phyloP scores from a whole-genome alignment of 2,329 filamentous ascomycete genomes.

The Cordyceps fumosorosea region DNA sequence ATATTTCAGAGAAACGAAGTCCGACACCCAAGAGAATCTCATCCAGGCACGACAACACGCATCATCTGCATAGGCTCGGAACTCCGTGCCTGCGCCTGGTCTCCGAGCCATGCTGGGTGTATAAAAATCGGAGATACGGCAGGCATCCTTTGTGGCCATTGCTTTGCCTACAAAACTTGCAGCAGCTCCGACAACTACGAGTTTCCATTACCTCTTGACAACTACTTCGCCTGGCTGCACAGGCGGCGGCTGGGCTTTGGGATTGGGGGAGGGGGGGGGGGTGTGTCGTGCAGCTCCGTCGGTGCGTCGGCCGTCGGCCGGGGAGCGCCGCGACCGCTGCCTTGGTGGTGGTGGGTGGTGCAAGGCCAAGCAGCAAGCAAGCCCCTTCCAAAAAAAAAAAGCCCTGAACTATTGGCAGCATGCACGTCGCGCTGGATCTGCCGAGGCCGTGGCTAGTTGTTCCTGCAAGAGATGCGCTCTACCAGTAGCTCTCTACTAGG shows the following conservation, averaged over 20 bases:
- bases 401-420: too few relatives aligned
- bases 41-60: too few relatives aligned
- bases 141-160: background rate
- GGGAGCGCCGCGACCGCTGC: conserved; percentile 4
- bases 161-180: background rate
- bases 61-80: background rate
- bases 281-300: conserved; percentile 2
- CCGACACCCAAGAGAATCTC: too few relatives aligned
- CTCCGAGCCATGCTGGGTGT: background rate
- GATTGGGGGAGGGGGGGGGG: too few relatives aligned
- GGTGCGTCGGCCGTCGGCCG: conserved; percentile 8
- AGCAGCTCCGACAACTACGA: background rate
- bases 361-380: too few relatives aligned
- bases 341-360: too few relatives aligned
- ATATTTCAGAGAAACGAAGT: too few relatives aligned
- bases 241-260: background rate
- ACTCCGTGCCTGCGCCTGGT: background rate
- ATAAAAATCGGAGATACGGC: background rate
- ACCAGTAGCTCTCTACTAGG: too few relatives aligned
- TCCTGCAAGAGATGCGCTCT: background rate
- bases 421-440: background rate
- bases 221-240: background rate
- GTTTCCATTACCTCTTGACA: conserved; percentile 9
- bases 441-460: background rate
- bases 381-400: too few relatives aligned